Conservation (phyloP, 257 asterid genomes). For the Solanum neorickii region DNA sequence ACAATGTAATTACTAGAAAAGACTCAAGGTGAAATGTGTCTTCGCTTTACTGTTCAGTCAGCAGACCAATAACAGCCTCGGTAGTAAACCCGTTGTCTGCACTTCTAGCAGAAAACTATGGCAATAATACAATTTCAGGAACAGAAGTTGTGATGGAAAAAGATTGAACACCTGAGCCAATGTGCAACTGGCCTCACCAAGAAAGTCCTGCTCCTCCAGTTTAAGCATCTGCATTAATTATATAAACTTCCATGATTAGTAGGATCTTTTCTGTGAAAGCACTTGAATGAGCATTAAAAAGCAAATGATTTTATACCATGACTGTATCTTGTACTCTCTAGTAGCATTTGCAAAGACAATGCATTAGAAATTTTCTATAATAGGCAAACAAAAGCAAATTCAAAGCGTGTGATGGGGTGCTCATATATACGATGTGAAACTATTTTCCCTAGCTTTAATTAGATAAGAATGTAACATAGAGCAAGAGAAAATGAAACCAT, state of each 20-base stretch:
- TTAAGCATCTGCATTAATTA: slow-evolving; percentile 31
- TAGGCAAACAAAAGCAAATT: background rate
- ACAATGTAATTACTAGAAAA: background rate
- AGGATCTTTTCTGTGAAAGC: background rate
- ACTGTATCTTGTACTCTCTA: background rate
- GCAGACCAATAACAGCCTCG: background rate
- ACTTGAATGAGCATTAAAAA: background rate
- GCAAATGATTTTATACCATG: background rate
- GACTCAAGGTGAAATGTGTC: background rate
- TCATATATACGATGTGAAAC: background rate
- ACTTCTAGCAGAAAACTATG: background rate
- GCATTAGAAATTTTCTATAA: background rate
- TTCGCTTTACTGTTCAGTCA: background rate
- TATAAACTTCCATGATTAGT: background rate
- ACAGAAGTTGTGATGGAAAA: background rate
- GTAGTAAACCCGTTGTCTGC: background rate
- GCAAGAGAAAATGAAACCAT: background rate
- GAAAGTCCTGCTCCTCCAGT: slow-evolving; percentile 95
- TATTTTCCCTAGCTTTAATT: background rate
- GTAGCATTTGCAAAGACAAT: background rate
- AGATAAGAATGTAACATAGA: background rate
- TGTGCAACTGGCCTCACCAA: slow-evolving; percentile 84
- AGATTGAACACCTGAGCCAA: slow-evolving; percentile 61
- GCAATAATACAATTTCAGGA: background rate
- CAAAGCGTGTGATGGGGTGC: background rate